Evolutionary conservation across 495 filamentous ascomycete genomes (phyloP).

Genomic region (Penicillium coffeae): DNA sequence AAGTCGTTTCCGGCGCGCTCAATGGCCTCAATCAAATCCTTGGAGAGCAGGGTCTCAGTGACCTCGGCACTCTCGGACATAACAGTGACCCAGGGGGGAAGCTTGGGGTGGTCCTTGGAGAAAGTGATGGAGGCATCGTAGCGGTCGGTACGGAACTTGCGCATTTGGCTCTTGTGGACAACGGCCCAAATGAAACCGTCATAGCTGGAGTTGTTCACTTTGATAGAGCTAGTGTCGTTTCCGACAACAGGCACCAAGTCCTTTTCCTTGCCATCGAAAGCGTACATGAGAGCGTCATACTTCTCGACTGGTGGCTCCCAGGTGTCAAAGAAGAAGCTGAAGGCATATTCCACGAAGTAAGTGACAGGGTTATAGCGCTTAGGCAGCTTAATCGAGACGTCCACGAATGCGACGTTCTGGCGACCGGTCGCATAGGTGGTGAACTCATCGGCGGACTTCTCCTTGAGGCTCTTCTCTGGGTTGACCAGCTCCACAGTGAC

Average conservation of each 20-base stretch:
- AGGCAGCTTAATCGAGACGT: constrained; percentile 73
- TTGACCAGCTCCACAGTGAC: constrained; percentile 39
- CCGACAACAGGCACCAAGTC: constrained; percentile 64
- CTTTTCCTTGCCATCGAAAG: constrained; percentile 89
- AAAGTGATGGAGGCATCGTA: constrained; percentile 91
- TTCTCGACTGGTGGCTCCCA: constrained; percentile 62
- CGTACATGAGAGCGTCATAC: constrained; percentile 70
- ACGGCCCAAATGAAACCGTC: constrained; percentile 94
- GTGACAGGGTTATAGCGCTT: constrained; percentile 89
- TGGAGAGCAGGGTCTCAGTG: constrained; percentile 79
- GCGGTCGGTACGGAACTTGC: constrained; percentile 79
- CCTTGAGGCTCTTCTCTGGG: constrained; percentile 66
- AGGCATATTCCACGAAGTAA: constrained; percentile 60
- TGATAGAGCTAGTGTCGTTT: constrained; percentile 36
- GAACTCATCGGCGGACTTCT: constrained; percentile 81
- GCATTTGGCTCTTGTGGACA: constrained; percentile 94
- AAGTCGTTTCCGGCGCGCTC: constrained; percentile 75
- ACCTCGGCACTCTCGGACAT: constrained; percentile 97
- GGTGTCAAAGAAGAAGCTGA: constrained; percentile 77
- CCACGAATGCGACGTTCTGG: constrained; percentile 87
- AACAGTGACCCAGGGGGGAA: constrained; percentile 88
- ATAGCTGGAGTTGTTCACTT: constrained; percentile 68
- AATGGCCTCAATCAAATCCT: constrained; percentile 78
- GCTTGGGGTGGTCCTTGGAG: constrained; percentile 85
- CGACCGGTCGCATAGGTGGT: constrained; percentile 88